Evolutionary conservation across 179 eudicot genomes (phyloP).

Genomic region (Monotropa hypopitys): DNA sequence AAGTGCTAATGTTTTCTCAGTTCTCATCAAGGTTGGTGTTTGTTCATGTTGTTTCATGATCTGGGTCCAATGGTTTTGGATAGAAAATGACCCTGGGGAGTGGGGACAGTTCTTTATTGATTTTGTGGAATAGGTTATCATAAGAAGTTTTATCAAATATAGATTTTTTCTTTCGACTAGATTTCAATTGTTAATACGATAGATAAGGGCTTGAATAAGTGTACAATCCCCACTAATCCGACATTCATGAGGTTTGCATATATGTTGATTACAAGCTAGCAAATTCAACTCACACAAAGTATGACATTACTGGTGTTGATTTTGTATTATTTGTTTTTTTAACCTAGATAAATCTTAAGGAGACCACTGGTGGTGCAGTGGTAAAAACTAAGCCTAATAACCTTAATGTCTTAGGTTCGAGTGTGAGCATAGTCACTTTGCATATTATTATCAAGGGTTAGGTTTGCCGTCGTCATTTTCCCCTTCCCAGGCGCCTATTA

Average conservation of each 20-base stretch:
- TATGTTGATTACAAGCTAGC: not conserved
- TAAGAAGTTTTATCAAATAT: no score
- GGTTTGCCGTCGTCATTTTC: no score
- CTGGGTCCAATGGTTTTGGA: not conserved
- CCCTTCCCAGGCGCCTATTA: no score
- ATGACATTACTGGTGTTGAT: not conserved
- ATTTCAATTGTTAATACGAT: no score
- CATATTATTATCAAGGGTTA: no score
- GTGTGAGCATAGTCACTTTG: no score
- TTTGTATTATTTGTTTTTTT: not conserved
- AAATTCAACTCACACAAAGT: not conserved
- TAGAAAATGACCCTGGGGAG: not conserved
- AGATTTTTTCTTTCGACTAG: no score
- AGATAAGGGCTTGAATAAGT: not conserved
- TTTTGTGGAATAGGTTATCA: constrained; percentile 4
- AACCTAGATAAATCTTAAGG: no score
- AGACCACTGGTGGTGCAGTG: no score
- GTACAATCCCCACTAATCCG: not conserved
- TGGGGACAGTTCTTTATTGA: not conserved
- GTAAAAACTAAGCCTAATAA: no score
- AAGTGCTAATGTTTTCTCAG: not conserved
- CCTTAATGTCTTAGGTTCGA: no score
- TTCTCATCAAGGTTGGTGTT: not conserved
- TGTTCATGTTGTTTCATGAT: not conserved
- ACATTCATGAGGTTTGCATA: not conserved